Evolutionary conservation across 495 filamentous ascomycete genomes (phyloP), one percentile per base, ranked within the genome.

Genomic region (Penicillium ucsense): DNA sequence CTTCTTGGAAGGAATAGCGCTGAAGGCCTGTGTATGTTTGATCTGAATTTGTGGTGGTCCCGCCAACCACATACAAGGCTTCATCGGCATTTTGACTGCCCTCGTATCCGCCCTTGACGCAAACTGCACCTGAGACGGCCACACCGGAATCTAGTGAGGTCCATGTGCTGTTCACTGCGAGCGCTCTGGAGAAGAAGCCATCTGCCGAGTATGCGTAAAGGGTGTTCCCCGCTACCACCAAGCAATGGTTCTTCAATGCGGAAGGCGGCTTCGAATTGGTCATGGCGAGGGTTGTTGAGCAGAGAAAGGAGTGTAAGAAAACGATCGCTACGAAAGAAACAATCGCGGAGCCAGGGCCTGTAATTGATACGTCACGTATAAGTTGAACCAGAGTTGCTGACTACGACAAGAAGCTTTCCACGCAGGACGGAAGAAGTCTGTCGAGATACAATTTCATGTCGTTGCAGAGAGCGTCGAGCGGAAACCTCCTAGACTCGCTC

Each of bases 21-120:
- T 95, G 89, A 29, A 98, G 61, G n/a, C 92, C 92, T 31, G 76
- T 61, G 56, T 89, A 94, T 3, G 32, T 30, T 11, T 5, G 3
- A 12, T 66, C 59, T 8, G 67, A 65, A 10, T 73, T 67, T 40
- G 74, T 76, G 27, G 68, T 63, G 37, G 72, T 65, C 33, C 92
- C 92, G 38, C 92, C 92, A 38, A 98, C 80, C 47, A 98, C 76
- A 53, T 87, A 97, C 8, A 98, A 74, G 6, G 79, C 82, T 51
- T 80, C 68, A 33, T 80, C 65, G 11, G 78, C 68, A 12, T 76
- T 77, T 12, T 33, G 3, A 29, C 72, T 64, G 5, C 73, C 73
- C 43, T 77, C 66, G 10, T 83, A 55, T 29, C 61, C 63, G 31
- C 71, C 83, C 31, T 78, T 80, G 8, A 96, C 84, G 65, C 92